Percentiles rank a stretch among this genome's conserved stretches.
Evolutionary conservation across 2,329 filamentous ascomycete genomes (phyloP).

Genomic region (Elsinoe fawcettii): DNA sequence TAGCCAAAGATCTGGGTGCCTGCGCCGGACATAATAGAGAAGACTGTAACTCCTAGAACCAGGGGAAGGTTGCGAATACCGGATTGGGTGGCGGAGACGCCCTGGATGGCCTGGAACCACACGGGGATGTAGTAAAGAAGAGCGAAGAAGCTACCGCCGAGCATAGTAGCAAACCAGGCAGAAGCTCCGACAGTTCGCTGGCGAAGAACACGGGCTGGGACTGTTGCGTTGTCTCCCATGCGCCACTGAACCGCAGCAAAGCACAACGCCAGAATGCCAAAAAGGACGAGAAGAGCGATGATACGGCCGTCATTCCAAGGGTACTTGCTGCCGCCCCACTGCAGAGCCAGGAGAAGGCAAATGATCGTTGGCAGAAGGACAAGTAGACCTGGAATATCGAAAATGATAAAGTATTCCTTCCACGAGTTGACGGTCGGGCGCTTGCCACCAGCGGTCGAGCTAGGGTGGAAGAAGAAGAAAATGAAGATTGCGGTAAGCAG

Average conservation of each 20-base stretch:
- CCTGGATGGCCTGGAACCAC: conserved; percentile 46
- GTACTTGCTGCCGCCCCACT: conserved; percentile 45
- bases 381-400: conserved; percentile 40
- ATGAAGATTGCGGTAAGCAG: conserved; percentile 34
- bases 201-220: conserved; percentile 40
- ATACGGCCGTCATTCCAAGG: conserved; percentile 39
- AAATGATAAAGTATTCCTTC: conserved; percentile 35
- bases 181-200: conserved; percentile 37
- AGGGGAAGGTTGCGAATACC: conserved; percentile 44
- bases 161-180: conserved; percentile 34
- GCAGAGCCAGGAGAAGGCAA: conserved; percentile 43
- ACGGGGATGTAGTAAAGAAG: conserved; percentile 41
- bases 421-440: conserved; percentile 28
- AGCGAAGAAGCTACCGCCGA: conserved; percentile 41
- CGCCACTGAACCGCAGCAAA: conserved; percentile 39
- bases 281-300: conserved; percentile 41
- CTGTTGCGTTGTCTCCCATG: conserved; percentile 37
- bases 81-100: conserved; percentile 39
- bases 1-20: conserved; percentile 39
- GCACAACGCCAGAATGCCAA: conserved; percentile 33
- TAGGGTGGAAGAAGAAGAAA: conserved; percentile 29
- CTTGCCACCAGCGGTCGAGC: conserved; percentile 19
- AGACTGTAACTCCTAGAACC: conserved; percentile 40
- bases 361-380: conserved; percentile 44
- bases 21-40: conserved; percentile 36